Evolutionary conservation across 768 basidiomycete species (phyloP).

Genomic region (Serendipita sp.): DNA sequence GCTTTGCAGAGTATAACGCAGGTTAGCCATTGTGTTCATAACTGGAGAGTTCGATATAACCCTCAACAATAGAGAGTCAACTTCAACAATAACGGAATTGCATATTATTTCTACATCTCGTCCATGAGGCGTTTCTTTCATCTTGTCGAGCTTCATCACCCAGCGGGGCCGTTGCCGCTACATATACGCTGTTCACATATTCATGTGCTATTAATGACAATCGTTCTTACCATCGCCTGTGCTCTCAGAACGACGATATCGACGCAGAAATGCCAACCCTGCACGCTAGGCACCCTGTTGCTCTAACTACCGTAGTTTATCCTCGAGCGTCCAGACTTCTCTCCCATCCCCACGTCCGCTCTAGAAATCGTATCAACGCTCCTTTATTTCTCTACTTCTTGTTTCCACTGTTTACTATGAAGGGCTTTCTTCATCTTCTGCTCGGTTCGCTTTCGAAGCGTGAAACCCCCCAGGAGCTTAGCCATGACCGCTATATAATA

Average conservation of each 20-base stretch:
- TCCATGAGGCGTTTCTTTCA: background rate
- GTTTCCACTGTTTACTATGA: background rate
- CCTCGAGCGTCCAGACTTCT: background rate
- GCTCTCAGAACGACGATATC: too few species aligned
- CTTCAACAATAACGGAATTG: background rate
- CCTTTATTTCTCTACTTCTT: constrained; percentile 2
- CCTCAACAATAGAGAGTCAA: background rate
- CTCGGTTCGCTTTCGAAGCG: background rate
- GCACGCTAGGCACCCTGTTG: background rate
- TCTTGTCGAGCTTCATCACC: too few species aligned
- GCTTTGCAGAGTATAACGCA: constrained; percentile 84
- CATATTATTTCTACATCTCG: background rate
- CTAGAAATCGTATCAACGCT: background rate
- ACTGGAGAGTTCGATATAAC: background rate
- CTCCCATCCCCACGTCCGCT: background rate
- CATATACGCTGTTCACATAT: too few species aligned
- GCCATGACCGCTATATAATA: background rate
- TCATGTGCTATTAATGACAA: too few species aligned
- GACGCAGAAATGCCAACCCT: background rate
- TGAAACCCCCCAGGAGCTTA: constrained; percentile 3
- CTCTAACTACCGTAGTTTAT: background rate
- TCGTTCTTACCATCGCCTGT: too few species aligned
- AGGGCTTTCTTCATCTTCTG: background rate
- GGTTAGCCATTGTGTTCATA: constrained; percentile 34
- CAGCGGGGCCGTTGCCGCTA: too few species aligned